These are phyloP conservation scores for Jimgerdemannia flammicorona DNA, from an alignment of 192 early-diverging fungal genomes.

Conservation along the genomic window DNA sequence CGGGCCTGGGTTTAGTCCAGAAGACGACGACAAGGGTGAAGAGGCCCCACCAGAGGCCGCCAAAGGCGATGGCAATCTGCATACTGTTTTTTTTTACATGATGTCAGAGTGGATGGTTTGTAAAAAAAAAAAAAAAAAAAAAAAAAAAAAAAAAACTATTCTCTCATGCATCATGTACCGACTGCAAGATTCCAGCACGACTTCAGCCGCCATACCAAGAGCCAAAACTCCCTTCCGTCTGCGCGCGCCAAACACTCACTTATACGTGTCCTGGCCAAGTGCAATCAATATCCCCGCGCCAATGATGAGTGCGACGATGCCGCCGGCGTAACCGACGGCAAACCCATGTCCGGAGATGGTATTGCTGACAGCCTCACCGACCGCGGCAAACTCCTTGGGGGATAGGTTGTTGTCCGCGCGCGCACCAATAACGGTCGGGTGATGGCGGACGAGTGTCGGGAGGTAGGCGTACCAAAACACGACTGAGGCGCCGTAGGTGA, in stretches of 20 bases:
- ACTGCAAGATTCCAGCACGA: too few species aligned
- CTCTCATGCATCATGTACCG: too few species aligned
- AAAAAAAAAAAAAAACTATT: too few species aligned
- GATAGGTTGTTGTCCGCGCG: not conserved
- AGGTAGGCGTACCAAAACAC: slow-evolving; percentile 55
- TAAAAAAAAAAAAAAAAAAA: too few species aligned
- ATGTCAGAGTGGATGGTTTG: too few species aligned
- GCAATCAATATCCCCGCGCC: slow-evolving; percentile 6
- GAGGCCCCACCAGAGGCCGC: slow-evolving; percentile 45
- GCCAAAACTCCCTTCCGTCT: not conserved
- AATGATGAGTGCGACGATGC: slow-evolving; percentile 15
- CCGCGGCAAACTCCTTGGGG: not conserved
- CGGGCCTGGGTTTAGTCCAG: slow-evolving; percentile 33
- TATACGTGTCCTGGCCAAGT: not conserved
- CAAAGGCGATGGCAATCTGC: slow-evolving; percentile 26
- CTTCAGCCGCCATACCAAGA: not conserved
- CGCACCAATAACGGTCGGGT: slow-evolving; percentile 21
- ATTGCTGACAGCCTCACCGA: not conserved
- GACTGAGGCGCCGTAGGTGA: slow-evolving; percentile 41
- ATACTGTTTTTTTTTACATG: slow-evolving; percentile 12
- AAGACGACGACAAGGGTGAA: slow-evolving; percentile 35
- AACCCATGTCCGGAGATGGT: not conserved
- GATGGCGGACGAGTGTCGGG: slow-evolving; percentile 38
- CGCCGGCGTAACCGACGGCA: slow-evolving; percentile 16
- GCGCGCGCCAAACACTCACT: not conserved